phyloP scores from a whole-genome alignment of 257 asterid species.

The Prunella vulgaris region DNA sequence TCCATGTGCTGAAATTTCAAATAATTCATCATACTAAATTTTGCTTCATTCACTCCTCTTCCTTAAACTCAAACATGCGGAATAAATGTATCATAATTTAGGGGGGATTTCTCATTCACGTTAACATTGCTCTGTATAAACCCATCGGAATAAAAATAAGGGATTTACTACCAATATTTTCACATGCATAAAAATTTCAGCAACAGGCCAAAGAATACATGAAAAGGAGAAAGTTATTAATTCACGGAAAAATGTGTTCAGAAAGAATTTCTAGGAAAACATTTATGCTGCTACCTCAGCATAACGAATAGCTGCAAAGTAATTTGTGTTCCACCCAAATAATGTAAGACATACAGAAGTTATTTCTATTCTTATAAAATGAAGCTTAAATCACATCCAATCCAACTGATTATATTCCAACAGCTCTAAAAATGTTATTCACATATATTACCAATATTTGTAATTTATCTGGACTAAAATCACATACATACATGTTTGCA shows the following conservation, averaged over 20 bases:
- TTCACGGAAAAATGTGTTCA: no score
- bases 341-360: neutral
- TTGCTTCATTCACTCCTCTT: conserved; percentile 13
- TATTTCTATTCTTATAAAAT: neutral
- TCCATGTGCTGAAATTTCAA: neutral
- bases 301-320: no score
- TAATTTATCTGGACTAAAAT: neutral
- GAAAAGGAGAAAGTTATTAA: no score
- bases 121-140: no score
- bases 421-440: neutral
- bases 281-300: no score
- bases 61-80: conserved; percentile 21
- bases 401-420: neutral
- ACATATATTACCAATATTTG: neutral
- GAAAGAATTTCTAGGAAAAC: no score
- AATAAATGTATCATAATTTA: no score
- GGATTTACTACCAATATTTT: no score
- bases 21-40: conserved; percentile 1
- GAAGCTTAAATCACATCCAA: neutral
- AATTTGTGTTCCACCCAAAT: neutral
- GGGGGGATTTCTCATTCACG: no score
- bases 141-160: no score
- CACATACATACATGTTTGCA: neutral
- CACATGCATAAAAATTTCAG: no score
- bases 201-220: no score